These are phyloP conservation scores for Acacia acuminata DNA, from an alignment of 306 rosid species.

Conservation along the genomic window DNA sequence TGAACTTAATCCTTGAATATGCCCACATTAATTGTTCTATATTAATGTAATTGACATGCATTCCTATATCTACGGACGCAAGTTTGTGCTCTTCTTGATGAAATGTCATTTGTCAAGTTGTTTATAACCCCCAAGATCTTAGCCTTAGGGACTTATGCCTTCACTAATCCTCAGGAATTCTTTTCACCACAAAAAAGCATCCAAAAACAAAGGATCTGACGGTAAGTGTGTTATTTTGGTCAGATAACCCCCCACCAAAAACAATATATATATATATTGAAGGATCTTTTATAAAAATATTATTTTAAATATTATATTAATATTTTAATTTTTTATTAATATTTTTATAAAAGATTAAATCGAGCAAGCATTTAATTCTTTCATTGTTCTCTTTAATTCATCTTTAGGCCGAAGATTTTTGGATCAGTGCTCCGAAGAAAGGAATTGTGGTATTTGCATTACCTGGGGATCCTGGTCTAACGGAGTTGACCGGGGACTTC, in stretches of 20 bases:
- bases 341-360: too few relatives aligned
- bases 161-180: constrained; percentile 61
- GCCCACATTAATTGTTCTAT: neutral
- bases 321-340: too few relatives aligned
- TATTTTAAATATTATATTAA: too few relatives aligned
- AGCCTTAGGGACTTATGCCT: constrained; percentile 28
- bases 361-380: constrained; percentile 26
- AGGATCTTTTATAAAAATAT: too few relatives aligned
- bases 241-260: neutral
- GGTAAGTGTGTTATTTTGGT: constrained; percentile 49
- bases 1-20: neutral
- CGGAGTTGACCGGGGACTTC: constrained; percentile 89
- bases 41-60: too few relatives aligned
- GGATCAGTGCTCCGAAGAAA: constrained; percentile 88
- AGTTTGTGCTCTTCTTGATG: constrained; percentile 19
- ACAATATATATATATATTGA: neutral
- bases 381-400: constrained; percentile 27
- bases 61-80: too few relatives aligned
- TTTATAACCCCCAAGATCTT: constrained; percentile 15
- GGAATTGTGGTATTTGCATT: constrained; percentile 88
- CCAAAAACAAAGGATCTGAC: constrained; percentile 79
- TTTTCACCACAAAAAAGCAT: constrained; percentile 77
- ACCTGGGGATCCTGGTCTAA: constrained; percentile 93
- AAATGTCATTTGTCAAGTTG: constrained; percentile 28
- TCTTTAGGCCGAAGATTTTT: constrained; percentile 89